phyloP scores from a whole-genome alignment of 768 basidiomycete genomes.

The Xerocomellus intermedius region DNA sequence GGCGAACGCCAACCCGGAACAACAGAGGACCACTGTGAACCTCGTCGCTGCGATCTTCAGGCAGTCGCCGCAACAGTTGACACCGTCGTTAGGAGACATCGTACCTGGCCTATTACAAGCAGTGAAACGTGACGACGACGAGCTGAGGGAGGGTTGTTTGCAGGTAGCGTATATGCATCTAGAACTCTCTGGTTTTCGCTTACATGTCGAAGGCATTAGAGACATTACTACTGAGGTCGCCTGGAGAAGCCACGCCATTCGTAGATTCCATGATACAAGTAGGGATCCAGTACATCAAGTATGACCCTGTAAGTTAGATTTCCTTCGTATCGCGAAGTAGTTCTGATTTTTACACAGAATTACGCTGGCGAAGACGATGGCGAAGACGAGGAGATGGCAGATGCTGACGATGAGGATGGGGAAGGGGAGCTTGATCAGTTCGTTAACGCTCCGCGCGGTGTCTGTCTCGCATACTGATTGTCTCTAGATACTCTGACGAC shows the following conservation, averaged over 20 bases:
- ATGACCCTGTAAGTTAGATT: constrained; percentile 70
- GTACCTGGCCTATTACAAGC: constrained; percentile 72
- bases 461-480: neutral
- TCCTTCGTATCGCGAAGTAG: neutral
- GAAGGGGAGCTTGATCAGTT: constrained; percentile 81
- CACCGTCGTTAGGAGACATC: constrained; percentile 56
- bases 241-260: constrained; percentile 76
- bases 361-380: constrained; percentile 72
- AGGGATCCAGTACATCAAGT: constrained; percentile 80
- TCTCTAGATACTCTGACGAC: constrained; percentile 86
- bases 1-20: constrained; percentile 53
- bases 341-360: constrained; percentile 48
- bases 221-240: constrained; percentile 78
- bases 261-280: constrained; percentile 64
- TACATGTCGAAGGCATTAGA: constrained; percentile 62
- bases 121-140: constrained; percentile 74
- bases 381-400: constrained; percentile 60
- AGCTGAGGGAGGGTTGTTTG: constrained; percentile 74
- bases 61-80: constrained; percentile 66
- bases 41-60: constrained; percentile 79
- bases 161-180: constrained; percentile 47
- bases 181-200: neutral
- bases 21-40: constrained; percentile 75
- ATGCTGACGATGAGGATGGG: constrained; percentile 71
- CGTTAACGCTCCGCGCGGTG: constrained; percentile 23